These are phyloP conservation scores for Cercospora canescens DNA, from an alignment of 2,329 filamentous ascomycete species.

Conservation along the genomic window DNA sequence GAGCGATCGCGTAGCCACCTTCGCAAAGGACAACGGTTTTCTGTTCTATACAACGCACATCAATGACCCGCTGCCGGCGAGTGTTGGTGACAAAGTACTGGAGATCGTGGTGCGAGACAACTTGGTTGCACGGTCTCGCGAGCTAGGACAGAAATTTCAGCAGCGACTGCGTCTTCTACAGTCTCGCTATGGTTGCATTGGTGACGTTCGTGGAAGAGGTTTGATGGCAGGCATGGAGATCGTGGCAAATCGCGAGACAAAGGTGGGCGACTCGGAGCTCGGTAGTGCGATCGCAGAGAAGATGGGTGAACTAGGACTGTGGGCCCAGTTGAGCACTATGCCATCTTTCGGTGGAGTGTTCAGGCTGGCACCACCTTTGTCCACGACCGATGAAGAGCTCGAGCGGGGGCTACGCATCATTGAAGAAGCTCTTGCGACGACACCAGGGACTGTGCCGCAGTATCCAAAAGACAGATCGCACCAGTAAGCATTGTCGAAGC, in stretches of 20 bases:
- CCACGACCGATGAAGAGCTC: slow-evolving; percentile 31
- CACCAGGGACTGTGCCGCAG: slow-evolving; percentile 43
- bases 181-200: slow-evolving; percentile 33
- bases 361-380: slow-evolving; percentile 33
- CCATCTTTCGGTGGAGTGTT: slow-evolving; percentile 34
- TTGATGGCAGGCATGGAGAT: slow-evolving; percentile 36
- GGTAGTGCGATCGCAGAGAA: slow-evolving; percentile 26
- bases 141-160: slow-evolving; percentile 27
- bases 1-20: slow-evolving; percentile 25
- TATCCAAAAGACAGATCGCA: slow-evolving; percentile 14
- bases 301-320: slow-evolving; percentile 30
- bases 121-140: slow-evolving; percentile 22
- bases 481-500: slow-evolving; percentile 1
- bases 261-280: slow-evolving; percentile 29
- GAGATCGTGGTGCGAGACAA: slow-evolving; percentile 35
- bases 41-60: slow-evolving; percentile 35
- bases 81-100: slow-evolving; percentile 34
- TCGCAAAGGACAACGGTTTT: slow-evolving; percentile 28
- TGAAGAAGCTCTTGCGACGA: slow-evolving; percentile 57
- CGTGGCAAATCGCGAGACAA: slow-evolving; percentile 28
- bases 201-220: slow-evolving; percentile 34
- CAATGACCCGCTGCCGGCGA: slow-evolving; percentile 35
- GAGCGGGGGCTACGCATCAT: slow-evolving; percentile 56
- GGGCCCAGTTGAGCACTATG: slow-evolving; percentile 31
- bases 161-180: slow-evolving; percentile 25